A percentile compares a stretch with the other conserved stretches of the same genome.
Conservation (phyloP, 768 basidiomycete species). For the Mycena albidolilacea region DNA sequence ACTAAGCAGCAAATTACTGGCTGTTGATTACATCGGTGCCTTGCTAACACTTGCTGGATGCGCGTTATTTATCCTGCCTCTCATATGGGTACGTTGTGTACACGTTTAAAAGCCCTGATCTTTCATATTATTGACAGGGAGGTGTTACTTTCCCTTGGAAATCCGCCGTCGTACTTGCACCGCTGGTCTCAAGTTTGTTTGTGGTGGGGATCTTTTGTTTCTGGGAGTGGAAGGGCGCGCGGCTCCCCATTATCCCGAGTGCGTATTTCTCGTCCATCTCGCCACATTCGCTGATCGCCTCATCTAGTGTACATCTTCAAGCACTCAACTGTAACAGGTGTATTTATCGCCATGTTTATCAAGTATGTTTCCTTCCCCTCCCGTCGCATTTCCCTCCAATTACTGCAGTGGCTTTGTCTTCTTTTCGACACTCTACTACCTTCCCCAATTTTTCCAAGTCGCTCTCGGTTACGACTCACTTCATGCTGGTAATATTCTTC, state of each 20-base stretch:
- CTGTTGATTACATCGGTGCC: constrained; percentile 76
- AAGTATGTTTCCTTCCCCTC: constrained; percentile 56
- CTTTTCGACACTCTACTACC: constrained; percentile 77
- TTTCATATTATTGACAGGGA: constrained; percentile 57
- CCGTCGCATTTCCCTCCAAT: constrained; percentile 9
- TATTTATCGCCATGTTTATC: constrained; percentile 79
- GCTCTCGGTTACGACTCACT: constrained; percentile 78
- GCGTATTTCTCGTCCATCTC: constrained; percentile 40
- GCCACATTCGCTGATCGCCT: neutral
- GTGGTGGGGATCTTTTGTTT: constrained; percentile 72
- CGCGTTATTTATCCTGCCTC: constrained; percentile 74
- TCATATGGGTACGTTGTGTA: constrained; percentile 72
- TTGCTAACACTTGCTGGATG: constrained; percentile 72
- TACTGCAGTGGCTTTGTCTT: constrained; percentile 68
- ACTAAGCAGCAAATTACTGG: constrained; percentile 68
- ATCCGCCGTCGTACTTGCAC: constrained; percentile 74
- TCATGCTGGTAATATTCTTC: constrained; percentile 50
- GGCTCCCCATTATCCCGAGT: constrained; percentile 83
- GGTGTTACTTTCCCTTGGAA: constrained; percentile 82
- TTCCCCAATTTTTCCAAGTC: constrained; percentile 85
- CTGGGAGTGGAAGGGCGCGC: constrained; percentile 82
- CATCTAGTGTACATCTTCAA: constrained; percentile 80
- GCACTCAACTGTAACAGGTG: constrained; percentile 74
- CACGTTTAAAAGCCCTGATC: neutral
- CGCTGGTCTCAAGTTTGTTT: constrained; percentile 68